Conservation (phyloP, 169 alveolate genomes). For the Eimeria brunetti region DNA sequence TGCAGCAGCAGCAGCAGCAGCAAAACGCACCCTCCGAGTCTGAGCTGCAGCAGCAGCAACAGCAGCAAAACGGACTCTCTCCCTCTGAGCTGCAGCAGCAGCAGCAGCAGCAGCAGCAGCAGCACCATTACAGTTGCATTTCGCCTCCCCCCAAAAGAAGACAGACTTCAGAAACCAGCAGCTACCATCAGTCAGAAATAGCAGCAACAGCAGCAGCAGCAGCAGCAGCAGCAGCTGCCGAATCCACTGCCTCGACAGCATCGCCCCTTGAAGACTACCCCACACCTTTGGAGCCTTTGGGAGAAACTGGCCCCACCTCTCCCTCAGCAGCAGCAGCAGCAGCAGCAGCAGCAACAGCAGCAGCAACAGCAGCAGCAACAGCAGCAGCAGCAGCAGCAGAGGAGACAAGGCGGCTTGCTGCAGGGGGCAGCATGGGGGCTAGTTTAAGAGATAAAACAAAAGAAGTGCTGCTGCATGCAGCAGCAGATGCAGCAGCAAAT, state of each 20-base stretch:
- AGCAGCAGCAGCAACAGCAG: no score
- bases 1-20: not conserved
- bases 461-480: not conserved
- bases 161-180: not conserved
- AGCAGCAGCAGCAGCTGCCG: not conserved
- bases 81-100: no score
- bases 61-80: not conserved
- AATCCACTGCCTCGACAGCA: not conserved
- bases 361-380: no score
- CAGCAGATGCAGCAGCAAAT: not conserved
- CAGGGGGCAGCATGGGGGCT: not conserved
- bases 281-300: not conserved
- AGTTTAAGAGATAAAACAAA: not conserved
- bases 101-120: not conserved
- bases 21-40: not conserved
- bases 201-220: not conserved
- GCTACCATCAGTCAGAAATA: not conserved
- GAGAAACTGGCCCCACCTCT: no score
- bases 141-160: not conserved
- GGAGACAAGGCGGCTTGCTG: not conserved
- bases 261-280: no score
- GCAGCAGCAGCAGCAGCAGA: constrained; percentile 5
- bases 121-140: not conserved
- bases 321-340: not conserved
- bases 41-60: constrained; percentile 24